Conservation (phyloP, 2,329 filamentous ascomycete genomes). For the Pyricularia pennisetigena region DNA sequence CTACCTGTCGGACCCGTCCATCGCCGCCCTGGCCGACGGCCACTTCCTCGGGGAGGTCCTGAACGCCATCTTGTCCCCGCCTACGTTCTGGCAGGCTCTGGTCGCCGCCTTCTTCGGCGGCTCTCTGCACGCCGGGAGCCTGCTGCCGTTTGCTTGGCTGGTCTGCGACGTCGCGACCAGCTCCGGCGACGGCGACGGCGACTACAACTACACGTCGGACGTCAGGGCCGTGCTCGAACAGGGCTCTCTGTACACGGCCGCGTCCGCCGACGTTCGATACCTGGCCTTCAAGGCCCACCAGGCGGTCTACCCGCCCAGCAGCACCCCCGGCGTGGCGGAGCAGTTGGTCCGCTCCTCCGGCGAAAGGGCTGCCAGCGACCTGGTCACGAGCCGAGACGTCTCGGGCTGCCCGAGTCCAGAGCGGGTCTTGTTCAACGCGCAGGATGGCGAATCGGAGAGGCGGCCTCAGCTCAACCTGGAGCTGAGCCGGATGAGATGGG, state of each 20-base stretch:
- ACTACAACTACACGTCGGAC: slow-evolving; percentile 8
- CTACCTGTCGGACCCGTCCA: slow-evolving; percentile 27
- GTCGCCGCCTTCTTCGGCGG: slow-evolving; percentile 19
- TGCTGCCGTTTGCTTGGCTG: slow-evolving; percentile 14
- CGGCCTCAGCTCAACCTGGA: slow-evolving; percentile 34
- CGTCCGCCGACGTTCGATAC: neutral
- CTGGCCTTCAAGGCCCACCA: neutral
- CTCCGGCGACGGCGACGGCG: slow-evolving; percentile 12
- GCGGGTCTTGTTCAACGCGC: slow-evolving; percentile 45
- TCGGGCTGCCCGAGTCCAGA: slow-evolving; percentile 56
- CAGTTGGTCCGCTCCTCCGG: slow-evolving; percentile 37
- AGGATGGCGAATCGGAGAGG: slow-evolving; percentile 29
- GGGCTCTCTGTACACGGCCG: neutral
- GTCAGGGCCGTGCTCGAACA: neutral
- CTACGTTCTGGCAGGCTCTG: slow-evolving; percentile 42
- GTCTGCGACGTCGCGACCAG: slow-evolving; percentile 13
- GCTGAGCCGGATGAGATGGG: slow-evolving; percentile 37
- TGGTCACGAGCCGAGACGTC: slow-evolving; percentile 48
- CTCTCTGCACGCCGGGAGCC: slow-evolving; percentile 21
- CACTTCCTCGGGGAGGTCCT: slow-evolving; percentile 37
- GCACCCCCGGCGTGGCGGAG: neutral
- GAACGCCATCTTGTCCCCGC: slow-evolving; percentile 35
- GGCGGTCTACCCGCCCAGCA: neutral
- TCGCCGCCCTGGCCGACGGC: slow-evolving; percentile 40
- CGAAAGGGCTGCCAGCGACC: slow-evolving; percentile 67